A percentile compares a stretch with the other conserved stretches of the same genome.
phyloP scores from a whole-genome alignment of 257 asterid genomes.

The Henckelia pumila region DNA sequence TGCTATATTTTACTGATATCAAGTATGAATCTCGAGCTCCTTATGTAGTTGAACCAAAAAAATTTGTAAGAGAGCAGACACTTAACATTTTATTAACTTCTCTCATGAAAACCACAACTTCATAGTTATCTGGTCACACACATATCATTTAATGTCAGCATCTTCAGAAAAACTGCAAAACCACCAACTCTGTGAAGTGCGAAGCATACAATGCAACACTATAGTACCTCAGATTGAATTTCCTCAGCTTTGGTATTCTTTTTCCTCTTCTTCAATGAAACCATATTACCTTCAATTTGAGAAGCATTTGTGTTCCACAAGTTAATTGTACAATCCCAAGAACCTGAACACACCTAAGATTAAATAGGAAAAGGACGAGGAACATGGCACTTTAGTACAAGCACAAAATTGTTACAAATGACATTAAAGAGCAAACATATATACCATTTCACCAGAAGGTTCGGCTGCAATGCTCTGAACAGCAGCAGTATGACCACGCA shows the following conservation, averaged over 20 bases:
- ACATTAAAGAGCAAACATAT: slow-evolving; percentile 21
- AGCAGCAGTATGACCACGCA: slow-evolving; percentile 80
- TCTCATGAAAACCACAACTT: not conserved
- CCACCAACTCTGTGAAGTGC: not conserved
- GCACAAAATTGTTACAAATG: slow-evolving; percentile 5
- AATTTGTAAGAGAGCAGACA: not conserved
- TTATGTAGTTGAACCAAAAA: not conserved
- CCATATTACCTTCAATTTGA: slow-evolving; percentile 43
- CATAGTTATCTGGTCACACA: slow-evolving; percentile 8
- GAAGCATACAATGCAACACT: not conserved
- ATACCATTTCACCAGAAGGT: slow-evolving; percentile 79
- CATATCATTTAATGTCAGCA: not conserved
- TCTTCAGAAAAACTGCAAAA: not conserved
- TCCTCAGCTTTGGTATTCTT: slow-evolving; percentile 50
- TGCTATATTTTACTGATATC: not conserved
- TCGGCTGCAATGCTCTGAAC: slow-evolving; percentile 75
- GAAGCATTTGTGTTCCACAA: slow-evolving; percentile 66
- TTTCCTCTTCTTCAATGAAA: slow-evolving; percentile 83
- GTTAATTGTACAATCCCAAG: slow-evolving; percentile 82
- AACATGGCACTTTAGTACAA: slow-evolving; percentile 8
- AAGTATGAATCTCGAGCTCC: not conserved
- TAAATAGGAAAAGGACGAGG: slow-evolving; percentile 24
- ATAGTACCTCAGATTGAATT: slow-evolving; percentile 62
- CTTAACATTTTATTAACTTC: slow-evolving; percentile 5
- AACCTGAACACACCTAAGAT: slow-evolving; percentile 85